These are phyloP conservation scores for Colletotrichum sp. DNA, from an alignment of 2,329 filamentous ascomycete genomes.

Conservation along the genomic window DNA sequence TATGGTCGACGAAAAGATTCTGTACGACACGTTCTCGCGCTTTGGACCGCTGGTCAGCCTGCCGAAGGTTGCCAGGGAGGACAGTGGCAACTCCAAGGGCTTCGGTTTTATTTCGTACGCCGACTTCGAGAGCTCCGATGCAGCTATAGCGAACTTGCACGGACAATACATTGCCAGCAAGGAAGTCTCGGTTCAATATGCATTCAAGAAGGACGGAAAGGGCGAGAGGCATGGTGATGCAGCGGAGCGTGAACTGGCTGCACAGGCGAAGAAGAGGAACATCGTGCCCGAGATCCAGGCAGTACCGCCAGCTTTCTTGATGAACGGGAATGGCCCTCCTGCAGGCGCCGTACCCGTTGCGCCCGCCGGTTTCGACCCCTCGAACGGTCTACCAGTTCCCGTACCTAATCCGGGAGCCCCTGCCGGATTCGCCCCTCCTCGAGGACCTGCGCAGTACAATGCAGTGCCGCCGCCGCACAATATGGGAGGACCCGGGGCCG, in stretches of 20 bases:
- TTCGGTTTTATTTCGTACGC: conserved; percentile 96
- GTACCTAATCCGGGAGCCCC: conserved; percentile 30
- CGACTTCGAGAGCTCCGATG: conserved; percentile 92
- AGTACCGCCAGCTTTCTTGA: conserved; percentile 75
- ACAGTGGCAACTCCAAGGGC: conserved; percentile 87
- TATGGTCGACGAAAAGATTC: conserved; percentile 92
- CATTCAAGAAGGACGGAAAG: conserved; percentile 99
- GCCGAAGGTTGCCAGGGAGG: conserved; percentile 92
- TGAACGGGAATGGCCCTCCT: conserved; percentile 34
- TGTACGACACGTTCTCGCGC: conserved; percentile 92
- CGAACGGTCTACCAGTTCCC: conserved; percentile 29
- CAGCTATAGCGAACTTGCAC: conserved; percentile 90
- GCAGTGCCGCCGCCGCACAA: conserved; percentile 13
- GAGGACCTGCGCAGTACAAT: conserved; percentile 40
- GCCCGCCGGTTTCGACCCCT: conserved; percentile 38
- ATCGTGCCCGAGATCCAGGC: conserved; percentile 82
- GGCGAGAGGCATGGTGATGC: conserved; percentile 95
- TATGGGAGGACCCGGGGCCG: conserved; percentile 12
- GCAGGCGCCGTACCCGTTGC: conserved; percentile 24
- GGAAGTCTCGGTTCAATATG: conserved; percentile 95
- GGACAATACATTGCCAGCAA: conserved; percentile 97
- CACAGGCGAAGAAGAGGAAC: conserved; percentile 93
- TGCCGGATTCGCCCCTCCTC: conserved; percentile 40
- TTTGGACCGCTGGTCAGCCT: conserved; percentile 86
- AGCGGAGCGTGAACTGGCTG: conserved; percentile 89